Conservation (phyloP, 192 early-diverging fungal genomes). For the Coemansia sp. region DNA sequence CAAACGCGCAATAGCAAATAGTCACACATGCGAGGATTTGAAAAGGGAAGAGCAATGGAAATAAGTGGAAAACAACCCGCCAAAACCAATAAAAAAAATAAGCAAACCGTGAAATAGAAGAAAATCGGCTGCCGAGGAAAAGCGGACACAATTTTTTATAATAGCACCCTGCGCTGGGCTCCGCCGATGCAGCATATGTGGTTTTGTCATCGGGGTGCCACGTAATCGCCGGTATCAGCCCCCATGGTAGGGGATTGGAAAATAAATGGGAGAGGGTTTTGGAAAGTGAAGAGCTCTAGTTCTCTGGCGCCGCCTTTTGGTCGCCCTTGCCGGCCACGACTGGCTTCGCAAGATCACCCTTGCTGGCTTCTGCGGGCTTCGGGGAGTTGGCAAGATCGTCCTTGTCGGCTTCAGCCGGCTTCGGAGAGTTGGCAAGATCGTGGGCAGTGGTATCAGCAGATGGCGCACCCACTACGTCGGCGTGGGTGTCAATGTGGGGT, state of each 20-base stretch:
- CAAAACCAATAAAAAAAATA: neutral
- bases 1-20: neutral
- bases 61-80: neutral
- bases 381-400: neutral
- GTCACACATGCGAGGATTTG: neutral
- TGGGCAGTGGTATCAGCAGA: neutral
- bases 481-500: conserved; percentile 13
- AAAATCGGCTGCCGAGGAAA: neutral
- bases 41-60: neutral
- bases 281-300: conserved; percentile 5
- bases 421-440: neutral
- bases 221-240: neutral
- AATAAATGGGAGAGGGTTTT: neutral
- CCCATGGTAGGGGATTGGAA: neutral
- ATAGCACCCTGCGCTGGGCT: neutral
- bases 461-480: neutral
- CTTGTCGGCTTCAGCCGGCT: conserved; percentile 6
- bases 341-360: neutral
- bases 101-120: neutral
- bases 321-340: conserved; percentile 1
- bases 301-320: conserved; percentile 16
- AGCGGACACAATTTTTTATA: neutral
- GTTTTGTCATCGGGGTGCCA: neutral
- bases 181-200: neutral
- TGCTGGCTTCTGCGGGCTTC: neutral